Evolutionary conservation across 2,329 filamentous ascomycete genomes (phyloP), one percentile per base, ranked within the genome.

Genomic region (Orbilia quercus): DNA sequence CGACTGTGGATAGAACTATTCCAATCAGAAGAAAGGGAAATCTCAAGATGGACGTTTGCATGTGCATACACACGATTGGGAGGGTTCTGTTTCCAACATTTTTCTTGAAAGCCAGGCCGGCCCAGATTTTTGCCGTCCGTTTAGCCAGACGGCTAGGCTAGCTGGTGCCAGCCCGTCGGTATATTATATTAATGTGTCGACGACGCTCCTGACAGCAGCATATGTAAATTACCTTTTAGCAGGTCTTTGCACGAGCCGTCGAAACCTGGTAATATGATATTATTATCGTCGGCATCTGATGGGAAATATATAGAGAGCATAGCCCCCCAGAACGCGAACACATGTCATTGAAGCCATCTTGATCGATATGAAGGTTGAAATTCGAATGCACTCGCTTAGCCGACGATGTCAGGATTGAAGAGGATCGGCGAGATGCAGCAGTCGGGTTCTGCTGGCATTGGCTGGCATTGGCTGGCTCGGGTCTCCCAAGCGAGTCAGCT

Each of bases 381-480:
- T 36, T 9, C n/a, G n/a, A n/a, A n/a, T n/a, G n/a, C 28, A 45
- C 44, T 58, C 54, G 54, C 54, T 58, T 58, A 58, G 40, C 38
- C 54, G 25, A 47, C 31, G 55, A 48, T 59, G 42, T n/a, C 16
- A 31, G 9, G 44, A 59, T 59, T 14, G 38, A 31, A 40, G 23
- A 11, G 45, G 55, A 59, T 59, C 55, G 40, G 55, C 55, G 44
- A 42, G 31, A 34, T 59, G 55, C 55, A 59, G 55, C 28, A 57
- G 40, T 59, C 55, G 40, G 55, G 55, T 59, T 47, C n/a, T 47
- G 11, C 18, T 48, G 20, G 55, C 34, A 59, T 48, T 59, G 55
- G 55, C 20, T 47, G 55, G 55, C 44, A 59, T 59, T 59, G 55
- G 55, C 20, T 47, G 55, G 55, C 44, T 59, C 44, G 40, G 54